phyloP scores from a whole-genome alignment of 192 early-diverging fungal species.

The Backusella tarrabulga region DNA sequence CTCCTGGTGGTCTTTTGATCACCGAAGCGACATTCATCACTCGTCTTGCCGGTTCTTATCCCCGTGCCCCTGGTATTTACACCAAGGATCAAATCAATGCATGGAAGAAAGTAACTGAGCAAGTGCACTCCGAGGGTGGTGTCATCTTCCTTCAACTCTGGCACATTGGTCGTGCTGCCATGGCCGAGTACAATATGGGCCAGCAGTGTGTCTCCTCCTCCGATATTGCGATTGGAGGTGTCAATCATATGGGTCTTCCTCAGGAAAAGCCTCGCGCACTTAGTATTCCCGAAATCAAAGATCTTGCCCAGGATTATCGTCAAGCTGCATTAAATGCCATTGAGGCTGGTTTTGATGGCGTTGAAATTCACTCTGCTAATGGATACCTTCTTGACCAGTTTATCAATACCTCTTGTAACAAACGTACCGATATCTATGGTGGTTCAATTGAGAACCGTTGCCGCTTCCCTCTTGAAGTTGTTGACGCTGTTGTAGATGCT shows the following conservation, averaged over 20 bases:
- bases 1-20: conserved; percentile 13
- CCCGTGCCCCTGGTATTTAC: conserved; percentile 30
- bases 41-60: conserved; percentile 7
- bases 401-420: conserved; percentile 69
- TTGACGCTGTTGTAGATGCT: conserved; percentile 18
- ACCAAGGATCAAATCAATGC: conserved; percentile 42
- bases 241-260: neutral
- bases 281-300: conserved; percentile 16
- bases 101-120: conserved; percentile 52
- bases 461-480: conserved; percentile 22
- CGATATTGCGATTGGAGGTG: conserved; percentile 15
- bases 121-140: conserved; percentile 53
- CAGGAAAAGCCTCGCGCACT: conserved; percentile 12
- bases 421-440: conserved; percentile 54
- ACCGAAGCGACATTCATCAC: conserved; percentile 21
- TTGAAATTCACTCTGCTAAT: conserved; percentile 89
- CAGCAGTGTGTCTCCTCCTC: conserved; percentile 13
- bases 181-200: neutral
- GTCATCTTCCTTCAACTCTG: conserved; percentile 56
- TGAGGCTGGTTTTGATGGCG: conserved; percentile 79
- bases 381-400: conserved; percentile 86
- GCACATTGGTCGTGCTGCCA: conserved; percentile 29
- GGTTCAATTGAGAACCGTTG: conserved; percentile 21
- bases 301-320: neutral
- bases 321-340: conserved; percentile 65